Evolutionary conservation across 345 rosid species (phyloP), one percentile per base, ranked within the genome.

Genomic region (Syzygium aqueum): DNA sequence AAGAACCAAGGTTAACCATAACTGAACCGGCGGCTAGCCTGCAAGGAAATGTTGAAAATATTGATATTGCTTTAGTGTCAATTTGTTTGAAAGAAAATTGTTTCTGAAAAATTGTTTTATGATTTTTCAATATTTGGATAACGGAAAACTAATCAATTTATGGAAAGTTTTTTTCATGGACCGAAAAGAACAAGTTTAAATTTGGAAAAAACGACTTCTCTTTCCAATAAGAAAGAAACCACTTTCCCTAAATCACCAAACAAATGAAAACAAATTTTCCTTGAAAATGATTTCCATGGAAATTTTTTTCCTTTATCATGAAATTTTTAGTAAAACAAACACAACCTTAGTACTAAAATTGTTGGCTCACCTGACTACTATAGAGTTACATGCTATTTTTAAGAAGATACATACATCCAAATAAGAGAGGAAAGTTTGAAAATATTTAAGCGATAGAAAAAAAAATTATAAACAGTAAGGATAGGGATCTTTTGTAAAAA

Each of bases 201-300:
- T 56, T 56, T 56, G 13, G n/a, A 12, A 22, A 56, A 56, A 56
- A 56, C 23, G 61, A 56, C 27, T 23, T 56, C 23, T 12, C 61
- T 3, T 3, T 56, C 2, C 0, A 56, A 4, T 1, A 56, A 56
- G 1, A 56, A 23, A 1, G 1, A 56, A 56, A 56, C 8, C 0
- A 1, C n/a, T 56, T 56, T 3, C 11, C 0, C 0, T 0, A 56
- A 23, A 56, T 23, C 27, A 56, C 2, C 23, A 22, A 54, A 56
- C n/a, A 56, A 56, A 23, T 56, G 10, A 23, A 56, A 56, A 9
- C n/a, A 56, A 3, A 56, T 56, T 56, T 56, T 9, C 10, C 2
- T 22, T 56, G 28, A 57, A 9, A 23, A 56, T 56, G 0, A 23
- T 56, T 56, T 56, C 3, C 59, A 21, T 56, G 61, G 2, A 56